phyloP scores from a whole-genome alignment of 805 yeast genomes.

The Myxozyma lipomycoides region DNA sequence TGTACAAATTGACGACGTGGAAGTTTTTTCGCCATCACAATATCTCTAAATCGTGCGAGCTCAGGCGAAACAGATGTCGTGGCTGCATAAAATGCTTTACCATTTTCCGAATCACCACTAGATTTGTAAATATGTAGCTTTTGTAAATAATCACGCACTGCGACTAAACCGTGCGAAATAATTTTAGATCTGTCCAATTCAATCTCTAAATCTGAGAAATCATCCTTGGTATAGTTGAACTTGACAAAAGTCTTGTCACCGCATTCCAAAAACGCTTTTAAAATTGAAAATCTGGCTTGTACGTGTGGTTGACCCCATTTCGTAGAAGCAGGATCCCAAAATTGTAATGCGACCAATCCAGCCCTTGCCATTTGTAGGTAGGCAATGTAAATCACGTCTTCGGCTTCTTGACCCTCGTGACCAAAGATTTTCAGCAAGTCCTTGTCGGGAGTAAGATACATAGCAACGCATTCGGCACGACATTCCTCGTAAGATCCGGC shows the following conservation, averaged over 20 bases:
- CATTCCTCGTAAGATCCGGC: constrained; percentile 92
- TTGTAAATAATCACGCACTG: constrained; percentile 65
- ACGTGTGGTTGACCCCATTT: constrained; percentile 96
- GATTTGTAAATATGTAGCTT: constrained; percentile 77
- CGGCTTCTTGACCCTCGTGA: constrained; percentile 41
- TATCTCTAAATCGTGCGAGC: constrained; percentile 60
- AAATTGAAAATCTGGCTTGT: constrained; percentile 86
- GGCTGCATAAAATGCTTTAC: constrained; percentile 58
- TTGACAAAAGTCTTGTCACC: constrained; percentile 52
- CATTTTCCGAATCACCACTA: constrained; percentile 65
- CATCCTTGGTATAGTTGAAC: constrained; percentile 46
- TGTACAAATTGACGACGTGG: constrained; percentile 85
- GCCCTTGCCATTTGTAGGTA: constrained; percentile 84
- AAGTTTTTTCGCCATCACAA: constrained; percentile 64
- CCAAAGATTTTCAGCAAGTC: constrained; percentile 72
- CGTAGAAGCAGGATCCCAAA: constrained; percentile 73
- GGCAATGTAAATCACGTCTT: constrained; percentile 57
- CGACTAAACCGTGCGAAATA: constrained; percentile 63
- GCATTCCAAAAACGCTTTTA: constrained; percentile 67
- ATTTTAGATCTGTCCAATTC: constrained; percentile 60
- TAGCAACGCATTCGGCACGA: constrained; percentile 86
- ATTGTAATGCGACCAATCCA: constrained; percentile 76
- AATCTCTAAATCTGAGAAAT: constrained; percentile 56
- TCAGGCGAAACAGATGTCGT: constrained; percentile 61
- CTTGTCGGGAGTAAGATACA: constrained; percentile 68